phyloP scores from a whole-genome alignment of 2,329 filamentous ascomycete species.

The Colletotrichum navitas region DNA sequence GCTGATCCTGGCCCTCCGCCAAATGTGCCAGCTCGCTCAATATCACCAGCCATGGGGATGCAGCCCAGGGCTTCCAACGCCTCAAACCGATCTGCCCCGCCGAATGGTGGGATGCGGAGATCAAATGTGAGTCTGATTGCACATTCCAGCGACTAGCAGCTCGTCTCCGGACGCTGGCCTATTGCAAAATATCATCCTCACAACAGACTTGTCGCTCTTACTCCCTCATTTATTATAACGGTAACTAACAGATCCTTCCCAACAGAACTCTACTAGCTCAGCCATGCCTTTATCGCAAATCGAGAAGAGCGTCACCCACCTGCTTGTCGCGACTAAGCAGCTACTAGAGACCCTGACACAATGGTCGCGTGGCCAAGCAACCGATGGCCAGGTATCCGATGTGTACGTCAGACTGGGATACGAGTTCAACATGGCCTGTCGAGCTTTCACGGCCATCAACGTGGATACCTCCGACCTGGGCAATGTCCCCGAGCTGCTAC shows the following conservation, averaged over 20 bases:
- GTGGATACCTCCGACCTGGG: slow-evolving; percentile 95
- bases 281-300: slow-evolving; percentile 91
- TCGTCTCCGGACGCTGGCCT: neutral
- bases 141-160: slow-evolving; percentile 1
- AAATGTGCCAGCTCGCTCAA: slow-evolving; percentile 67
- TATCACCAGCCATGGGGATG: slow-evolving; percentile 69
- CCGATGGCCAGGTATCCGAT: slow-evolving; percentile 95
- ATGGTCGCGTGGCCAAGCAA: slow-evolving; percentile 94
- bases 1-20: slow-evolving; percentile 70
- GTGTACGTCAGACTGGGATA: slow-evolving; percentile 98
- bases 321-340: slow-evolving; percentile 97
- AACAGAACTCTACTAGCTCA: slow-evolving; percentile 59
- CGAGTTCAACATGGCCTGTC: slow-evolving; percentile 99
- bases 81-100: slow-evolving; percentile 70
- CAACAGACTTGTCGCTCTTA: neutral
- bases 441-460: slow-evolving; percentile 95
- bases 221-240: neutral
- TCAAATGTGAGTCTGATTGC: slow-evolving; percentile 66
- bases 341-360: slow-evolving; percentile 96
- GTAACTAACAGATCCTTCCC: slow-evolving; percentile 38
- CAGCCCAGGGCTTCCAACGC: slow-evolving; percentile 75
- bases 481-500: slow-evolving; percentile 91
- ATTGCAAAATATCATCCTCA: neutral
- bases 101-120: slow-evolving; percentile 58
- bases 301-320: slow-evolving; percentile 98